Evolutionary conservation across 2,329 filamentous ascomycete genomes (phyloP), one percentile per base, ranked within the genome.

Genomic region (Beauveria medogensis): DNA sequence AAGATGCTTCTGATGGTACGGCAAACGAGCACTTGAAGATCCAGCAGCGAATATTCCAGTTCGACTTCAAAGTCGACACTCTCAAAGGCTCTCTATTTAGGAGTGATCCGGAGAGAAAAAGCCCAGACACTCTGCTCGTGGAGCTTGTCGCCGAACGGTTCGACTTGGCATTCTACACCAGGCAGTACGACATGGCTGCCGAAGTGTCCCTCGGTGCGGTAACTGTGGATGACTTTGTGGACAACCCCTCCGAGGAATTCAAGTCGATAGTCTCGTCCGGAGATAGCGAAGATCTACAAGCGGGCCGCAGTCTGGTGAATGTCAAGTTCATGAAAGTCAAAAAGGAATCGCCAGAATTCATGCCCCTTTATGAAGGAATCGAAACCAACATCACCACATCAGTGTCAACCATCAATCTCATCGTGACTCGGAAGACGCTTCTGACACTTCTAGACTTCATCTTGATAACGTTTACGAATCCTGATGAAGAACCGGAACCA

Each of bases 191-290:
- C 71, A 94, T 99, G 87, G 90, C 88, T 28, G 93, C 94, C 1
- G 90, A 97, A 68, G 90, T 99, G 28, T 87, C 91, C 0, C 81
- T 99, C 10, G 89, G 90, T 16, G 92, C 91, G 1, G 79, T 99
- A 20, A 91, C 88, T 0, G 86, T 99, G 3, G 93, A 97, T 69
- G 94, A 99, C 70, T 92, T 97, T 70, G 93, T 99, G 9, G 93
- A 94, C 65, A 89, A 93, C 59, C 87, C 92, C 0, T 78, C 90
- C 0, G 88, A 89, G 8, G 93, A 97, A 69, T 99, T 99, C 79
- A 96, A 94, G 74, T 93, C 93, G 28, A 95, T 99, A 55, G 85
- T 99, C n/a, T 96, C 92, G 0, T 97, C 94, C 1, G 84, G 84
- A 0, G 85, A 88, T 54, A 74, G 77, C 7, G 84, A 87, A 48